Evolutionary conservation across 805 yeast genomes (phyloP).

Genomic region (Lipomyces chichibuensis): DNA sequence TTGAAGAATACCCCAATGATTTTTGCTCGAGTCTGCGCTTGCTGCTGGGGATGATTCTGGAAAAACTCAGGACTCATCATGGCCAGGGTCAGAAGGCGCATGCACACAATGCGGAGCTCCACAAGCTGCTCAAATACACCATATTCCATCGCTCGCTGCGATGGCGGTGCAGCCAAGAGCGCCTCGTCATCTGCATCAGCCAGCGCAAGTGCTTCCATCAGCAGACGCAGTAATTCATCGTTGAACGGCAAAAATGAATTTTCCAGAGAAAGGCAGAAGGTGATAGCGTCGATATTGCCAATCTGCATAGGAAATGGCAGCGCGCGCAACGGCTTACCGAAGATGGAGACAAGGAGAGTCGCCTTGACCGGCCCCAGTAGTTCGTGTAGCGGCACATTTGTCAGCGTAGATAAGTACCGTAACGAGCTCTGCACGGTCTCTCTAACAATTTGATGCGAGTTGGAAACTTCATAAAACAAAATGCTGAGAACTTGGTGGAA

Average conservation of each 20-base stretch:
- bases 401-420: conserved; percentile 65
- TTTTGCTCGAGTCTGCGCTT: conserved; percentile 65
- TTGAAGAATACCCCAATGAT: conserved; percentile 94
- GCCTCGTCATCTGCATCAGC: conserved; percentile 99
- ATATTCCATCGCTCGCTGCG: conserved; percentile 78
- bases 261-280: conserved; percentile 81
- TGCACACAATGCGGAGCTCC: conserved; percentile 86
- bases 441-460: conserved; percentile 81
- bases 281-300: conserved; percentile 96
- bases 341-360: conserved; percentile 85
- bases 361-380: conserved; percentile 83
- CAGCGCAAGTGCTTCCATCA: conserved; percentile 87
- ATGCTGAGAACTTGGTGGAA: conserved; percentile 85
- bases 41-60: conserved; percentile 60
- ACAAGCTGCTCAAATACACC: conserved; percentile 86
- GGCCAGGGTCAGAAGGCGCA: conserved; percentile 78
- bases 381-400: conserved; percentile 68
- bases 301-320: conserved; percentile 98
- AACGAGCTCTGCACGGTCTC: conserved; percentile 77
- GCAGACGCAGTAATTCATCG: conserved; percentile 81
- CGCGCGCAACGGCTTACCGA: conserved; percentile 95
- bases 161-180: conserved; percentile 65
- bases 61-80: conserved; percentile 83
- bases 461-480: conserved; percentile 87
- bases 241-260: conserved; percentile 81